phyloP scores from a whole-genome alignment of 164 flowering plant genomes.

The Stephania yunnanensis region DNA sequence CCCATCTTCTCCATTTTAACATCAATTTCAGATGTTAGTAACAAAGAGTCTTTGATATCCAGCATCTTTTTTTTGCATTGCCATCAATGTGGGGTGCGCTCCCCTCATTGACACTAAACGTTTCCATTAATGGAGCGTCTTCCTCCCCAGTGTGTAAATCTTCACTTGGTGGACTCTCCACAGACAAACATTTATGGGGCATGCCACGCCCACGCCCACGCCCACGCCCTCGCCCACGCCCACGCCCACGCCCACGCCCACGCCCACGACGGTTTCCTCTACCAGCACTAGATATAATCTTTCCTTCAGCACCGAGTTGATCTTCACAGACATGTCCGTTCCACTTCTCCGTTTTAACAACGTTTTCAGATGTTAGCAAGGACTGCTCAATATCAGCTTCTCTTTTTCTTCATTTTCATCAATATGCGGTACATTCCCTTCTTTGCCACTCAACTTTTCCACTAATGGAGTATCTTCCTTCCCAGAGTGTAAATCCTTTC shows the following conservation, averaged over 20 bases:
- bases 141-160: constrained; percentile 9
- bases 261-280: too few relatives aligned
- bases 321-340: too few relatives aligned
- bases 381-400: constrained; percentile 1
- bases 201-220: background rate
- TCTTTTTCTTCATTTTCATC: background rate
- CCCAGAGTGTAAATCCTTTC: constrained; percentile 8
- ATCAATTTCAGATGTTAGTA: too few relatives aligned
- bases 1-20: too few relatives aligned
- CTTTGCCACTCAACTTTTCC: background rate
- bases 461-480: constrained; percentile 6
- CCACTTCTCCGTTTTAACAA: too few relatives aligned
- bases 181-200: constrained; percentile 6
- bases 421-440: background rate
- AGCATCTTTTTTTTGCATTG: constrained; percentile 4
- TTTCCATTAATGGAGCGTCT: constrained; percentile 3
- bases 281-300: too few relatives aligned
- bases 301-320: too few relatives aligned
- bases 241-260: too few relatives aligned
- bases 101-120: background rate
- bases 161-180: constrained; percentile 7
- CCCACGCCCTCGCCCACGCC: too few relatives aligned
- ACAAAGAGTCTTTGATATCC: background rate
- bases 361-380: too few relatives aligned
- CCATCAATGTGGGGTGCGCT: background rate